Base-by-base conservation (phyloP, 176 grass and related monocot species). In the Alloteropsis semialata region DNA sequence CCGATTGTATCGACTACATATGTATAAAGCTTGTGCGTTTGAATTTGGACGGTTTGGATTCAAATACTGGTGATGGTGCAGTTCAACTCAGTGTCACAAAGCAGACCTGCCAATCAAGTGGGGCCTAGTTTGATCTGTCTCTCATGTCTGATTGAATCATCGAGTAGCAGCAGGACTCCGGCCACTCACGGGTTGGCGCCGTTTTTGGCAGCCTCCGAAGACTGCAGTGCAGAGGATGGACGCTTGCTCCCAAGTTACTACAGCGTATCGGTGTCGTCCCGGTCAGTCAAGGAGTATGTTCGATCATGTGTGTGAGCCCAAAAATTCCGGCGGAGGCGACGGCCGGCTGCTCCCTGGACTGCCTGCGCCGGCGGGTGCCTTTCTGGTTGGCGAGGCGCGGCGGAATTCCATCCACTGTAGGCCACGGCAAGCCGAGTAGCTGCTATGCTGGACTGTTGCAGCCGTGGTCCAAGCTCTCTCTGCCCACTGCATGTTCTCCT, bases 231-330 rank as follows among this genome's bases (percentile, higher is more conserved):
- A 1, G 18, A 9, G 61, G 46, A 39, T 55, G 64, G 78, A 55
- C 78, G 54, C 19, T 41, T 50, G 37, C 50, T 73, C 56, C 1
- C 16, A 73, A 48, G 65, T 41, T 2, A 30, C 36, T 33, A 3
- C 50, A n/a, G 19, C 10, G 80, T 49, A 48, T 45, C 42, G 39
- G 34, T 25, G 50, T 34, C 21, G 65, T 18, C 14, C 27, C 64
- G 8, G 37, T 39, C 77, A 54, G 10, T 19, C 29, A 12, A 43
- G n/a, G n/a, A n/a, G 64, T 19, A 69, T 82, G 80, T 82, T 82
- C 55, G 10, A 25, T 16, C 54, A 73, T 61, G 67, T 46, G 67
- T 53, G 81, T 65, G 81, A 77, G 41, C 36, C 81, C 69, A 5
- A 32, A 39, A 30, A 8, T 73, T 62, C 24, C 57, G 55, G 55